Evolutionary conservation across 306 rosid genomes (phyloP).

Genomic region (Prinsepia uniflora): DNA sequence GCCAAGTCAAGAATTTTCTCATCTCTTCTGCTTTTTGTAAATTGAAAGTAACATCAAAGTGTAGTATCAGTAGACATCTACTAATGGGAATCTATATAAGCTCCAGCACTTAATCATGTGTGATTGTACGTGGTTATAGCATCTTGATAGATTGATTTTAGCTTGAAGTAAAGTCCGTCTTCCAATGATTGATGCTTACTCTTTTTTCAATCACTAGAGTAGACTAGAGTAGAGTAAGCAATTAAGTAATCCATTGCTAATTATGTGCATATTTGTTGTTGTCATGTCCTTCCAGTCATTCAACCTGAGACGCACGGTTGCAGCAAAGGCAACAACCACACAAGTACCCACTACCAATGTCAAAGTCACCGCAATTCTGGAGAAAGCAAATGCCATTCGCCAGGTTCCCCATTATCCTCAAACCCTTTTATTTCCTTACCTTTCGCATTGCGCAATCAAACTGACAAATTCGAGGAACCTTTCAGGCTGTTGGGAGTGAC

Average conservation of each 20-base stretch:
- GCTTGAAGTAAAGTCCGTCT: not conserved
- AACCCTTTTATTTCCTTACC: not conserved
- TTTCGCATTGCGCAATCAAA: not conserved
- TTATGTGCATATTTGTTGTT: conserved; percentile 12
- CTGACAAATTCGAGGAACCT: conserved; percentile 20
- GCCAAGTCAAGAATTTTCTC: not conserved
- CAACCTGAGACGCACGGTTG: conserved; percentile 69
- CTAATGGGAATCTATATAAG: not conserved
- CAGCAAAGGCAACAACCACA: conserved; percentile 45
- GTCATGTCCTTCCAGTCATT: conserved; percentile 58
- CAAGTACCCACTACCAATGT: conserved; percentile 49
- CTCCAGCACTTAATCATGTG: not conserved
- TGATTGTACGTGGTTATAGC: not conserved
- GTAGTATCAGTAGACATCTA: not conserved
- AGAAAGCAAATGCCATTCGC: conserved; percentile 95
- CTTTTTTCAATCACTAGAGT: not conserved
- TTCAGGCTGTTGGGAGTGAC: conserved; percentile 89
- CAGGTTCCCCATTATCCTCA: conserved; percentile 49
- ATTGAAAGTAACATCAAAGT: too few relatives aligned
- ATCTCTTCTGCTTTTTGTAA: not conserved
- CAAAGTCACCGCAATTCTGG: conserved; percentile 86
- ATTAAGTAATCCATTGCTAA: conserved; percentile 14
- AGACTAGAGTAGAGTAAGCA: not conserved
- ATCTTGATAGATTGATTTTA: not conserved
- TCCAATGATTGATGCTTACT: not conserved